Conservation (phyloP, 345 rosid genomes). For the Chamaenerion angustifolium region DNA sequence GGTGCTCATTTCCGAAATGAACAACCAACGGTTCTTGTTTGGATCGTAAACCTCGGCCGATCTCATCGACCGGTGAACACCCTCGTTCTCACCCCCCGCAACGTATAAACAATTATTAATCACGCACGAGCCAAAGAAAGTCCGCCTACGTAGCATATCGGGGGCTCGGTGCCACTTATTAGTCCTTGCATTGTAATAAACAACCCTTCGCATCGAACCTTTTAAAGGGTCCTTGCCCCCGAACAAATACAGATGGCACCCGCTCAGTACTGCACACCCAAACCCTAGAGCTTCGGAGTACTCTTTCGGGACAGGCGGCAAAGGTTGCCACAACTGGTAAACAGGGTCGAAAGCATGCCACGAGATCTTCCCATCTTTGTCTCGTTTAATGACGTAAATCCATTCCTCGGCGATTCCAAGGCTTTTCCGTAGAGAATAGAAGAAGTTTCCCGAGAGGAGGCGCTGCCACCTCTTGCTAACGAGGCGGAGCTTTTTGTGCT, state of each 20-base stretch:
- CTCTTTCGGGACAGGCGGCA: slow-evolving; percentile 65
- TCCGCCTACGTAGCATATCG: slow-evolving; percentile 64
- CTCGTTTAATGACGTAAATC: slow-evolving; percentile 61
- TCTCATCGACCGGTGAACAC: slow-evolving; percentile 47
- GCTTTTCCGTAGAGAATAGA: slow-evolving; percentile 52
- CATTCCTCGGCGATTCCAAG: slow-evolving; percentile 65
- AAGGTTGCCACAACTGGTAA: slow-evolving; percentile 67
- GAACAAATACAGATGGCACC: slow-evolving; percentile 66
- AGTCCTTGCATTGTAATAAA: slow-evolving; percentile 57
- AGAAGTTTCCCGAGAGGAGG: slow-evolving; percentile 53
- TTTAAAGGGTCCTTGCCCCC: slow-evolving; percentile 67
- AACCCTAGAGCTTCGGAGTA: slow-evolving; percentile 65
- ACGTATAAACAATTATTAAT: slow-evolving; percentile 69
- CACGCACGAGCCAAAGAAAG: slow-evolving; percentile 66
- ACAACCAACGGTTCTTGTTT: slow-evolving; percentile 64
- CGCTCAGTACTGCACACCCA: slow-evolving; percentile 68
- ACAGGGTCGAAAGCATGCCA: slow-evolving; percentile 77
- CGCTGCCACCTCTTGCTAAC: slow-evolving; percentile 73
- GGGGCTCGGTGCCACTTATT: slow-evolving; percentile 78
- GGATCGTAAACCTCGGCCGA: slow-evolving; percentile 72
- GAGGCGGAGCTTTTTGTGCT: slow-evolving; percentile 57
- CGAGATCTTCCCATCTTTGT: slow-evolving; percentile 56
- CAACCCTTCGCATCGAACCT: slow-evolving; percentile 68
- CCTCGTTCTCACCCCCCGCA: slow-evolving; percentile 70
- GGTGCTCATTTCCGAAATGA: slow-evolving; percentile 60